These are phyloP conservation scores for Kickxella alabastrina DNA, from an alignment of 192 early-diverging fungal genomes.

Conservation along the genomic window DNA sequence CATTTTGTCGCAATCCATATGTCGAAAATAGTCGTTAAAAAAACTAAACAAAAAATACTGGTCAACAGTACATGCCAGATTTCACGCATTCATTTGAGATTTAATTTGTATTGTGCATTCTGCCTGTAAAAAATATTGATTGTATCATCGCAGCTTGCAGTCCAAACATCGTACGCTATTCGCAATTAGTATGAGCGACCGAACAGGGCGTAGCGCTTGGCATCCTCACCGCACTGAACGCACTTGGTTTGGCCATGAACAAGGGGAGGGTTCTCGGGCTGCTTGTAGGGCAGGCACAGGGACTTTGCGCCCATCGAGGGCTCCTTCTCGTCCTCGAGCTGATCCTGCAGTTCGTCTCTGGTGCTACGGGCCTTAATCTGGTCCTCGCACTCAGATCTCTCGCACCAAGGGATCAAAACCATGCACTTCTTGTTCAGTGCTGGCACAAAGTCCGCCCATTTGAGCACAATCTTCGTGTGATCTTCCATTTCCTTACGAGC, in stretches of 20 bases:
- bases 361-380: conserved; percentile 91
- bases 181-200: conserved; percentile 73
- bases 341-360: conserved; percentile 56
- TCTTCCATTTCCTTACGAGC: conserved; percentile 76
- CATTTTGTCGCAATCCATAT: no score
- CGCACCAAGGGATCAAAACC: conserved; percentile 94
- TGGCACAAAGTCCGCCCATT: conserved; percentile 94
- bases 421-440: conserved; percentile 84
- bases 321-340: conserved; percentile 91
- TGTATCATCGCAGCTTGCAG: no score
- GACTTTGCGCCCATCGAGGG: conserved; percentile 99
- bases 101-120: no score
- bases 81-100: no score
- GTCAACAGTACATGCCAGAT: no score
- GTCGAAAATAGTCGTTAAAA: no score
- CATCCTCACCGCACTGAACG: conserved; percentile 69
- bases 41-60: no score
- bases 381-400: conserved; percentile 86
- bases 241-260: conserved; percentile 86
- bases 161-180: no score
- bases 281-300: conserved; percentile 92
- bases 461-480: conserved; percentile 70
- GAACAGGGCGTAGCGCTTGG: conserved; percentile 77
- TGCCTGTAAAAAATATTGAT: no score
- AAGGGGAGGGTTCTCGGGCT: conserved; percentile 83